A percentile compares a stretch with the other conserved stretches of the same genome.
phyloP scores from a whole-genome alignment of 805 yeast species.

The Citeromyces nyonsensis region DNA sequence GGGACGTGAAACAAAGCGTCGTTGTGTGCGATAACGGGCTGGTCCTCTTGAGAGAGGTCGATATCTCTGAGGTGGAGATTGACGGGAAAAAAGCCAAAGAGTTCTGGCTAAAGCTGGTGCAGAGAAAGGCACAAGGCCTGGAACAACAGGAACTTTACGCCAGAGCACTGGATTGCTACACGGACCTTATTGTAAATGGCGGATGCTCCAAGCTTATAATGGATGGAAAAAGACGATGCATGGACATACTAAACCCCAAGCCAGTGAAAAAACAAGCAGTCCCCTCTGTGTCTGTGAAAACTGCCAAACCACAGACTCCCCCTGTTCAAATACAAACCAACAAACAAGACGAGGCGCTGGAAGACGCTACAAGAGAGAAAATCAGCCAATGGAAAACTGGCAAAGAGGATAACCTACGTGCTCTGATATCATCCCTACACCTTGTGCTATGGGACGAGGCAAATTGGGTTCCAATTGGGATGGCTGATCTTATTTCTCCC shows the following conservation, averaged over 20 bases:
- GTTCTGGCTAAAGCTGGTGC: constrained; percentile 59
- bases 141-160: constrained; percentile 65
- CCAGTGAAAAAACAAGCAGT: constrained; percentile 12
- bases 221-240: constrained; percentile 77
- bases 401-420: constrained; percentile 70
- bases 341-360: constrained; percentile 35
- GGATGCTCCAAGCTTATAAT: constrained; percentile 43
- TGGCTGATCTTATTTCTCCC: constrained; percentile 72
- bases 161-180: constrained; percentile 49
- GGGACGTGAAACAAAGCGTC: constrained; percentile 44
- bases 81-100: constrained; percentile 39
- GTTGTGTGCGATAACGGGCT: constrained; percentile 32
- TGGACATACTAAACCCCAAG: constrained; percentile 43
- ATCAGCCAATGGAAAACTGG: constrained; percentile 55
- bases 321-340: too few relatives aligned
- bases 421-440: constrained; percentile 56
- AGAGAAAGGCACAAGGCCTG: constrained; percentile 67
- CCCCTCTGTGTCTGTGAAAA: constrained; percentile 22
- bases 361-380: constrained; percentile 43
- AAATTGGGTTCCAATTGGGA: constrained; percentile 50
- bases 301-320: constrained; percentile 29
- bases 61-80: constrained; percentile 17
- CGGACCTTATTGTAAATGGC: constrained; percentile 50
- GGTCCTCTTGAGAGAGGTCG: constrained; percentile 16
- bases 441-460: constrained; percentile 50